A percentile compares a stretch with the other conserved stretches of the same genome.
Evolutionary conservation across 2,329 filamentous ascomycete genomes (phyloP).

Genomic region (Trichoderma afroharzianum): DNA sequence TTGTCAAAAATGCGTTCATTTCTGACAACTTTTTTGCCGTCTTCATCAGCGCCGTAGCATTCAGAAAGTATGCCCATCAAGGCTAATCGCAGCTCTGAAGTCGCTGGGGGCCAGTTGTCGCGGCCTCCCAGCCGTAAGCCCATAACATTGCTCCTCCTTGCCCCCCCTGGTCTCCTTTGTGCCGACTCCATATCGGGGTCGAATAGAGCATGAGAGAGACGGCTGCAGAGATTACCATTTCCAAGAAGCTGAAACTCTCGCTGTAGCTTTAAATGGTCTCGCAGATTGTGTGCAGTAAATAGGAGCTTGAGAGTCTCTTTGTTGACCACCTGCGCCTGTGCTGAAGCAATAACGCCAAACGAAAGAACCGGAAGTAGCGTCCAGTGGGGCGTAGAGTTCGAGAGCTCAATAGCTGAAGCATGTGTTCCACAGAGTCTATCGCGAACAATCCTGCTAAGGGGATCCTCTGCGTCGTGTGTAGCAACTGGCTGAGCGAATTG

Average conservation of each 20-base stretch:
- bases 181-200: constrained; percentile 77
- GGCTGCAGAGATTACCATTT: constrained; percentile 77
- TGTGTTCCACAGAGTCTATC: constrained; percentile 35
- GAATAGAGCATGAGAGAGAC: constrained; percentile 79
- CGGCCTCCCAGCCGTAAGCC: constrained; percentile 79
- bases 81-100: constrained; percentile 84
- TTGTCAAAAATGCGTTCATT: constrained; percentile 28
- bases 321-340: constrained; percentile 75
- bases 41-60: constrained; percentile 49
- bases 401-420: constrained; percentile 19
- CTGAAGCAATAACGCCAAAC: constrained; percentile 67
- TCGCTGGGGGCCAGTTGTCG: constrained; percentile 87
- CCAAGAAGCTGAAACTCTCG: constrained; percentile 79
- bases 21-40: constrained; percentile 22
- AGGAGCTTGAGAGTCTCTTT: constrained; percentile 70
- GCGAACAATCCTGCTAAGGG: constrained; percentile 39
- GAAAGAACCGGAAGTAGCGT: constrained; percentile 66
- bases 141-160: constrained; percentile 67
- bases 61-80: constrained; percentile 83
- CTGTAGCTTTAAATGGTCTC: constrained; percentile 70
- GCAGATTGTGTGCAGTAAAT: constrained; percentile 69
- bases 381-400: constrained; percentile 49
- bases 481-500: constrained; percentile 36
- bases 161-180: constrained; percentile 66
- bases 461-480: constrained; percentile 29